phyloP scores from a whole-genome alignment of 768 basidiomycete species.

The Phlegmacium glaucopus region DNA sequence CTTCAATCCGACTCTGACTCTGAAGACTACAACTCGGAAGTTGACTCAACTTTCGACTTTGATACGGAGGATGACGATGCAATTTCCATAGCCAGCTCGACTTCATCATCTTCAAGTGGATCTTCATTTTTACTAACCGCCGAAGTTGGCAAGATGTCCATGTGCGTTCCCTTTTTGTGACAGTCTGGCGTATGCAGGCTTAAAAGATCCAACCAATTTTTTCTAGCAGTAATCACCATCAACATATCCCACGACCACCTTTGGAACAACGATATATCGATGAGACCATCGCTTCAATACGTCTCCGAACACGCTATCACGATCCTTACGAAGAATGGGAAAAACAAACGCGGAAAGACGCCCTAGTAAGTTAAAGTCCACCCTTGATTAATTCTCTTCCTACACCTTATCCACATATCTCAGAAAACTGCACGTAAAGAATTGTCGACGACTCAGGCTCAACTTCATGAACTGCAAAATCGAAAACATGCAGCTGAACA shows the following conservation, averaged over 20 bases:
- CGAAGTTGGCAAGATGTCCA: slow-evolving; percentile 17
- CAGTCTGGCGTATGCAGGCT: background rate
- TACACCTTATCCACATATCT: background rate
- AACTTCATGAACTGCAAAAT: slow-evolving; percentile 43
- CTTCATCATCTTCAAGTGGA: slow-evolving; percentile 11
- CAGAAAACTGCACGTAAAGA: slow-evolving; percentile 46
- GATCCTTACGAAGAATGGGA: slow-evolving; percentile 62
- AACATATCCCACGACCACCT: slow-evolving; percentile 27
- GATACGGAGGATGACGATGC: slow-evolving; percentile 33
- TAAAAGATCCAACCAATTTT: background rate
- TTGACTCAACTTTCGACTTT: slow-evolving; percentile 29
- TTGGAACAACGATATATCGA: slow-evolving; percentile 41
- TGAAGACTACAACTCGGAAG: slow-evolving; percentile 27
- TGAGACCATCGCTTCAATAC: slow-evolving; percentile 50
- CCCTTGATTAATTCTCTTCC: background rate
- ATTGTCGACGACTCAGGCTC: slow-evolving; percentile 28
- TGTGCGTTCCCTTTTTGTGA: slow-evolving; percentile 9
- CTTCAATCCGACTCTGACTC: slow-evolving; percentile 48
- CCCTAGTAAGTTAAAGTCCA: slow-evolving; percentile 43
- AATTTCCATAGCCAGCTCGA: slow-evolving; percentile 16
- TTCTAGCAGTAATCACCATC: slow-evolving; percentile 18
- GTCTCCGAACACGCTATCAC: slow-evolving; percentile 46
- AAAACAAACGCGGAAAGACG: slow-evolving; percentile 45
- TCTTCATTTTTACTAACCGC: slow-evolving; percentile 15
- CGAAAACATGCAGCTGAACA: slow-evolving; percentile 32